phyloP scores from a whole-genome alignment of 1,284 basidiomycete species.

The Fomitopsis schrenkii region DNA sequence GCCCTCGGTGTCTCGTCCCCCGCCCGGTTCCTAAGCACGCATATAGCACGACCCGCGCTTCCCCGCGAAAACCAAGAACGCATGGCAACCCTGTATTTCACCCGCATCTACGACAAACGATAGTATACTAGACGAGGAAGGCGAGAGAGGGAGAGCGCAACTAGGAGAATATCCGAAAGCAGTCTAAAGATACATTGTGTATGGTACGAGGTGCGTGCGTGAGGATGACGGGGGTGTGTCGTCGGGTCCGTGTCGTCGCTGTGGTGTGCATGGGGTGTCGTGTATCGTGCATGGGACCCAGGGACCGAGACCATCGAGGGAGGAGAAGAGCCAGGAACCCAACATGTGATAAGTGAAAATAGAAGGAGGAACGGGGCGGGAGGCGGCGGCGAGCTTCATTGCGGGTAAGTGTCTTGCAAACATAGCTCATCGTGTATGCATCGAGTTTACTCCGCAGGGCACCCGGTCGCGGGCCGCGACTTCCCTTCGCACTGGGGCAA shows the following conservation, averaged over 20 bases:
- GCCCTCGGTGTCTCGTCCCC: too few species aligned
- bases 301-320: not conserved
- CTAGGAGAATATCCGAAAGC: not conserved
- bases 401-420: not conserved
- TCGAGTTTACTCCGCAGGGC: too few species aligned
- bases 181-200: not conserved
- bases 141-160: not conserved
- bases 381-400: too few species aligned
- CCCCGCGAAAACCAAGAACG: not conserved
- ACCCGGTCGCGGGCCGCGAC: not conserved
- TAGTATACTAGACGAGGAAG: not conserved
- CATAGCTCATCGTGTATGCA: not conserved
- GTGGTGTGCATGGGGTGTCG: not conserved
- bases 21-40: too few species aligned
- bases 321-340: not conserved
- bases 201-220: not conserved
- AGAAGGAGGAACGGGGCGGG: not conserved
- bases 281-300: not conserved
- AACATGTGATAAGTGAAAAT: not conserved
- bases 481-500: not conserved
- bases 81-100: not conserved
- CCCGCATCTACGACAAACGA: not conserved
- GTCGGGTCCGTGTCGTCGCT: not conserved
- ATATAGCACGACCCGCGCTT: too few species aligned
- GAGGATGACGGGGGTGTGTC: not conserved